Percentiles rank a stretch among this genome's conserved stretches.
These are phyloP conservation scores for Diplocarpon rosae DNA, from an alignment of 2,329 filamentous ascomycete species.

Conservation along the genomic window DNA sequence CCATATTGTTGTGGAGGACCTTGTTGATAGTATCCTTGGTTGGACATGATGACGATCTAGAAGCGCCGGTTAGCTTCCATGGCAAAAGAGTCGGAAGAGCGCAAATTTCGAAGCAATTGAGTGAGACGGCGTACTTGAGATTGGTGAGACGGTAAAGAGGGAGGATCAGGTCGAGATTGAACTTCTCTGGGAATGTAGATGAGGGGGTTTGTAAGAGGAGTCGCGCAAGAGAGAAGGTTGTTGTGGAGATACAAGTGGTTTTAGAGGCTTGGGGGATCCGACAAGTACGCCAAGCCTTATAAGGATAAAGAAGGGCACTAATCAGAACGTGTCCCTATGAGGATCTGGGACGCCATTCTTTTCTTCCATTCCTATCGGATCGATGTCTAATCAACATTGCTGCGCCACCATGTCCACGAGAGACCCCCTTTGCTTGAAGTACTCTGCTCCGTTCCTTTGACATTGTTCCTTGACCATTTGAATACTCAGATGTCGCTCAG, in stretches of 20 bases:
- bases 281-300: conserved; percentile 3
- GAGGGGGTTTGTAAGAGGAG: no score
- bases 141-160: background rate
- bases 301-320: background rate
- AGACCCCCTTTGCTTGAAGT: no score
- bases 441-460: background rate
- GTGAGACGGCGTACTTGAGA: conserved; percentile 1
- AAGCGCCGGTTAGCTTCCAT: conserved; percentile 3
- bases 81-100: background rate
- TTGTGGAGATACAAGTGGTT: no score
- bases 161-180: background rate
- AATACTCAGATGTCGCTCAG: no score
- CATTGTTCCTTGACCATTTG: no score
- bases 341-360: no score
- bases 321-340: no score
- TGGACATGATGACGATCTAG: conserved; percentile 19
- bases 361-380: no score
- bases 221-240: no score
- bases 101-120: background rate
- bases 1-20: conserved; percentile 10
- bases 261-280: background rate
- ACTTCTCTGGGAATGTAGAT: no score
- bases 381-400: no score
- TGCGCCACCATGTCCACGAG: background rate
- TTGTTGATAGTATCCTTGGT: conserved; percentile 30